Conservation (phyloP, 768 basidiomycete genomes). For the Leucocoprinus sp. region DNA sequence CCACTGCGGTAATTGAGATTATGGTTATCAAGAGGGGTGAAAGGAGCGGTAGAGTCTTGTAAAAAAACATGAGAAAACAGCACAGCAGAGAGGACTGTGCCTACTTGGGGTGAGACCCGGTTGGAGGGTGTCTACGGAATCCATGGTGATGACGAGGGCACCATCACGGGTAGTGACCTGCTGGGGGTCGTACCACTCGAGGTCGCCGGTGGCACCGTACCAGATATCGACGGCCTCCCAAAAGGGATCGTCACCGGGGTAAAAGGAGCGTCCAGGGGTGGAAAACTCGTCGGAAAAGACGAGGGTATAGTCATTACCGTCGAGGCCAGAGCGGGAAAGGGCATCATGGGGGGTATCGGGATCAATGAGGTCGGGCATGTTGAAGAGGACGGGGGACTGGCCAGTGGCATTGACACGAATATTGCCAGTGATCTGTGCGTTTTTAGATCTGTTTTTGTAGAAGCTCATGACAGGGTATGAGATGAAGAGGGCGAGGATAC, state of each 20-base stretch:
- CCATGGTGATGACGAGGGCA: constrained; percentile 61
- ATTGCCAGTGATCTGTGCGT: constrained; percentile 50
- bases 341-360: constrained; percentile 54
- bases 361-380: constrained; percentile 63
- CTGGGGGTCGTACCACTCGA: constrained; percentile 70
- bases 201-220: constrained; percentile 63
- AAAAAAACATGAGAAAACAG: not conserved
- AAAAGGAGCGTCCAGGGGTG: constrained; percentile 54
- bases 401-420: constrained; percentile 53
- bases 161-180: constrained; percentile 64
- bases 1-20: constrained; percentile 57
- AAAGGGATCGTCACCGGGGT: constrained; percentile 54
- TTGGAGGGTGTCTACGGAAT: constrained; percentile 27
- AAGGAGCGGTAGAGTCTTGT: constrained; percentile 36
- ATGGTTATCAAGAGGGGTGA: constrained; percentile 43
- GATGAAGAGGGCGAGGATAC: constrained; percentile 68
- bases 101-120: constrained; percentile 25
- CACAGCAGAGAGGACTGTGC: constrained; percentile 10
- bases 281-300: constrained; percentile 80
- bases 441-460: constrained; percentile 29
- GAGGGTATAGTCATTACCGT: constrained; percentile 59
- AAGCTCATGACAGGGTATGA: constrained; percentile 67
- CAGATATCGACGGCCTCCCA: constrained; percentile 71
- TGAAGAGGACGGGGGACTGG: constrained; percentile 30
- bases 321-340: constrained; percentile 58